These are phyloP conservation scores for Podospora australis DNA, from an alignment of 495 filamentous ascomycete genomes.

Conservation along the genomic window DNA sequence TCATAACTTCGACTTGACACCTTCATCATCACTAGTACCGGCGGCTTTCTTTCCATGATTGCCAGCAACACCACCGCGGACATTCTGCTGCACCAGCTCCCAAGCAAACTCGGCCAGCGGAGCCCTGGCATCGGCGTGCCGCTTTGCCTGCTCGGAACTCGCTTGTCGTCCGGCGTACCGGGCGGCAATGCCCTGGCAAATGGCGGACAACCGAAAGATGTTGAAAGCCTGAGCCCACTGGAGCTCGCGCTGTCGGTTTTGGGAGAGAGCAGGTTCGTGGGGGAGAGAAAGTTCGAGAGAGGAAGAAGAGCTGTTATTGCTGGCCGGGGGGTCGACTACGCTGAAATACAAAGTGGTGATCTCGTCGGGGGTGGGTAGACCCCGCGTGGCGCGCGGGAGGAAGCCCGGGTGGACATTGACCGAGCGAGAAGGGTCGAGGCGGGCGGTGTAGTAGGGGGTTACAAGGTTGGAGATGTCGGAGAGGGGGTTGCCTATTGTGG, in stretches of 20 bases:
- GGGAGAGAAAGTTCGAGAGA: conserved; percentile 21
- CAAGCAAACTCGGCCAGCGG: conserved; percentile 71
- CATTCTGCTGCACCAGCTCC: conserved; percentile 43
- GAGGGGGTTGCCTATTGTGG: conserved; percentile 88
- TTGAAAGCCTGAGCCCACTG: conserved; percentile 61
- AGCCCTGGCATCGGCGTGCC: conserved; percentile 59
- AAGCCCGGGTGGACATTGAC: conserved; percentile 46
- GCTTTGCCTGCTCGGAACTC: conserved; percentile 71
- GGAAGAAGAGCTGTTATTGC: conserved; percentile 9
- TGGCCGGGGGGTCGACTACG: conserved; percentile 58
- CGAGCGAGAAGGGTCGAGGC: conserved; percentile 21
- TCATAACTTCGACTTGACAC: too few relatives aligned
- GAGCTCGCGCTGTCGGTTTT: conserved; percentile 46
- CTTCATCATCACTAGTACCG: conserved; percentile 9
- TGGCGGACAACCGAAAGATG: conserved; percentile 60
- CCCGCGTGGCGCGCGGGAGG: conserved; percentile 53
- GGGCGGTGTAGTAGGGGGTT: conserved; percentile 55
- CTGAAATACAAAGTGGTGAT: conserved; percentile 72
- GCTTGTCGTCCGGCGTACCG: conserved; percentile 80
- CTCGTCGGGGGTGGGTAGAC: conserved; percentile 66
- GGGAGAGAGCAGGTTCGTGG: conserved; percentile 29
- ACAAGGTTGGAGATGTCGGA: conserved; percentile 79
- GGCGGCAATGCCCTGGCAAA: conserved; percentile 92
- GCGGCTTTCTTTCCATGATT: conserved; percentile 8
- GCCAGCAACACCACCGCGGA: conserved; percentile 6